phyloP scores from a whole-genome alignment of 768 basidiomycete species.

The Glaciozyma martinii region DNA sequence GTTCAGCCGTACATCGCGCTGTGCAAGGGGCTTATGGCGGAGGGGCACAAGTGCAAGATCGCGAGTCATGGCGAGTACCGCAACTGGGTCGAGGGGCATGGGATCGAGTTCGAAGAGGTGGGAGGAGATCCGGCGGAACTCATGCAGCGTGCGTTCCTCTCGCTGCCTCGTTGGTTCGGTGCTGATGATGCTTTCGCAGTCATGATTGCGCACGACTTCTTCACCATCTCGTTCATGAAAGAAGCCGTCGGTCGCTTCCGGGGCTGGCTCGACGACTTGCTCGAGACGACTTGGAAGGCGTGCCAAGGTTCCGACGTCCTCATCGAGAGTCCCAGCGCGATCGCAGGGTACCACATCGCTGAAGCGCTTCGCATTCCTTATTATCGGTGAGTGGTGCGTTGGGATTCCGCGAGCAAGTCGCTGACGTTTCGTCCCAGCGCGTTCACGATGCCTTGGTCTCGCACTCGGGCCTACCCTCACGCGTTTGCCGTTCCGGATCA shows the following conservation, averaged over 20 bases:
- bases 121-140: constrained; percentile 96
- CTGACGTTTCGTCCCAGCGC: constrained; percentile 41
- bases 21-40: constrained; percentile 77
- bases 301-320: constrained; percentile 85
- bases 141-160: constrained; percentile 51
- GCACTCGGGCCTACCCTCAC: constrained; percentile 92
- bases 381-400: constrained; percentile 47
- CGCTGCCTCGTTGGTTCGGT: not conserved
- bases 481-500: constrained; percentile 91
- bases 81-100: constrained; percentile 65
- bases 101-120: constrained; percentile 89
- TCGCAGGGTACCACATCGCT: constrained; percentile 95
- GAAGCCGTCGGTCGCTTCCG: constrained; percentile 82
- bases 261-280: constrained; percentile 92
- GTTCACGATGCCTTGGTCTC: constrained; percentile 96
- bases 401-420: not conserved
- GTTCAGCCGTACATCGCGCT: constrained; percentile 97
- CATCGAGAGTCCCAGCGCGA: constrained; percentile 90
- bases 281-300: constrained; percentile 90
- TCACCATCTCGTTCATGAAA: constrained; percentile 87
- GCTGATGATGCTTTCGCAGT: constrained; percentile 43
- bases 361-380: constrained; percentile 89
- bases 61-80: constrained; percentile 93
- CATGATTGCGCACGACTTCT: constrained; percentile 95
- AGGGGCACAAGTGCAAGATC: constrained; percentile 81